A percentile compares a stretch with the other conserved stretches of the same genome.
Evolutionary conservation across 192 early-diverging fungal species (phyloP).

Genomic region (Linnemannia schmuckeri): DNA sequence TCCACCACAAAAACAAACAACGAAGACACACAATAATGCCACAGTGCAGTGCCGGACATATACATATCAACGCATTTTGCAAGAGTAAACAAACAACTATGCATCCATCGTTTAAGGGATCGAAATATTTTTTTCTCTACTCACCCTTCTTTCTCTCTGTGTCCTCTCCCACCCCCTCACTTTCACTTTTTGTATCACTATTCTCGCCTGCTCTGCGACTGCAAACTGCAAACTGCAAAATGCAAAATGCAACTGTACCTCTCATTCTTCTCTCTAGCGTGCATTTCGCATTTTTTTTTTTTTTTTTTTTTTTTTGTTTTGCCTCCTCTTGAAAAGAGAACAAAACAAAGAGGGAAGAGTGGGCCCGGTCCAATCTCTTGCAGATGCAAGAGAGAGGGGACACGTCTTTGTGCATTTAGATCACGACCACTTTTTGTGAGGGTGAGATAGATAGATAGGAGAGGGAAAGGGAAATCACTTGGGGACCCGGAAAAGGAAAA

Average conservation of each 20-base stretch:
- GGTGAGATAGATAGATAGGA: neutral
- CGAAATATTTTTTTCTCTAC: neutral
- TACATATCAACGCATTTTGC: neutral
- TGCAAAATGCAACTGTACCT: neutral
- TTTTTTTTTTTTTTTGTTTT: neutral
- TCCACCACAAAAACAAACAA: too few relatives aligned
- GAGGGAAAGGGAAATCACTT: neutral
- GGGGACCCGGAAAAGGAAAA: neutral
- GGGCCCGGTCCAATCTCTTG: slow-evolving; percentile 1
- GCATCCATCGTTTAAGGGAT: neutral
- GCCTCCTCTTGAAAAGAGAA: neutral
- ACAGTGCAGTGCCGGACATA: too few relatives aligned
- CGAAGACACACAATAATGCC: too few relatives aligned
- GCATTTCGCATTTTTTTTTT: neutral
- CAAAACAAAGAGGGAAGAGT: neutral
- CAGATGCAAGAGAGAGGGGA: neutral
- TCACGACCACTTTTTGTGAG: neutral
- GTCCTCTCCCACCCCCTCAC: neutral
- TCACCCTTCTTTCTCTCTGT: neutral
- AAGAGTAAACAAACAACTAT: neutral
- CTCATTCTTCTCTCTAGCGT: neutral
- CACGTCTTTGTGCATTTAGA: neutral
- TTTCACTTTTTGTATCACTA: neutral
- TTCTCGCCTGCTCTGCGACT: neutral
- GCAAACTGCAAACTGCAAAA: neutral